These are phyloP conservation scores for Coemansia sp. DNA, from an alignment of 192 early-diverging fungal genomes.

Conservation along the genomic window DNA sequence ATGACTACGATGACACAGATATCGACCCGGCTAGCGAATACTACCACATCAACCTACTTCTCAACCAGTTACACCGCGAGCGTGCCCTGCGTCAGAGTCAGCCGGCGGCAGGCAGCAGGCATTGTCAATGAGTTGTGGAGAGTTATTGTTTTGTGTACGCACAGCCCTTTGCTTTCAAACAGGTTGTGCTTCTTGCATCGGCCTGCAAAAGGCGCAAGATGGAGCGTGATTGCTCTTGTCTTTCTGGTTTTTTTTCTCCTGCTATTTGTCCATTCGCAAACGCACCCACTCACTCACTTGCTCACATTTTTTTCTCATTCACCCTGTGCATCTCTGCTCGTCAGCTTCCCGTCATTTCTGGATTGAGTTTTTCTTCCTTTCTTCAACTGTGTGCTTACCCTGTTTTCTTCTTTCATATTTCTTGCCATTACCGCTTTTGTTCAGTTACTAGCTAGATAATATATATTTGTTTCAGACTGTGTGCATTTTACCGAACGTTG, in stretches of 20 bases:
- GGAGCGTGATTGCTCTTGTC: not conserved
- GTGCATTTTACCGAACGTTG: not conserved
- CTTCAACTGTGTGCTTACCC: not conserved
- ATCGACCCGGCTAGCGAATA: slow-evolving; percentile 35
- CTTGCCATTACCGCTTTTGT: too few relatives aligned
- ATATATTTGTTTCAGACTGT: not conserved
- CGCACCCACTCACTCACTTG: not conserved
- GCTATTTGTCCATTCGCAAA: not conserved
- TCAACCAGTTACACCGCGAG: slow-evolving; percentile 43
- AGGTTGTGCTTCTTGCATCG: not conserved
- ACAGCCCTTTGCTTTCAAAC: not conserved
- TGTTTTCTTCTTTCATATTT: not conserved
- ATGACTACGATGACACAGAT: not conserved
- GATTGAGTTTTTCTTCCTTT: not conserved
- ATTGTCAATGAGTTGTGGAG: not conserved
- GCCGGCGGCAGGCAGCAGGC: not conserved
- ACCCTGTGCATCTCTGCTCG: not conserved
- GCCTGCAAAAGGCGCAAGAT: not conserved
- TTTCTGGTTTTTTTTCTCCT: not conserved
- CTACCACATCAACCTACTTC: slow-evolving; percentile 41
- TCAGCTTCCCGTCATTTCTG: not conserved
- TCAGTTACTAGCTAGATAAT: too few relatives aligned
- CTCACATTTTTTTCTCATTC: not conserved
- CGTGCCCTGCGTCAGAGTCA: slow-evolving; percentile 25
- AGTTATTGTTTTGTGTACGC: not conserved